Evolutionary conservation across 306 rosid species (phyloP).

Genomic region (Leucaena leucocephala): DNA sequence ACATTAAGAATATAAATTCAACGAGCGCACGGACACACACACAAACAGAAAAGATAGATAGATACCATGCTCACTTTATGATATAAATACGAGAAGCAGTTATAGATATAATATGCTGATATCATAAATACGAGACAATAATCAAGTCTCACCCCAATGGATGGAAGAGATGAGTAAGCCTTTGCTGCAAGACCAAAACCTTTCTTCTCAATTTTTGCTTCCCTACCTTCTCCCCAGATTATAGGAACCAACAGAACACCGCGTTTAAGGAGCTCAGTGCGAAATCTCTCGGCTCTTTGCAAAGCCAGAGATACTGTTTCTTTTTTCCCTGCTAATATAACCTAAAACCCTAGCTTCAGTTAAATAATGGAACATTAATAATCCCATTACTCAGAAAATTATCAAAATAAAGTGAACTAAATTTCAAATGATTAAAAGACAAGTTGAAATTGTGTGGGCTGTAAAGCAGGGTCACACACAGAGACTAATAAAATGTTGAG

Average conservation of each 20-base stretch:
- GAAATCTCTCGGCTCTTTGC: constrained; percentile 75
- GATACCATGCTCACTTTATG: background rate
- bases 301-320: constrained; percentile 74
- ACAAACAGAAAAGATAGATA: background rate
- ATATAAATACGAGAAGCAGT: background rate
- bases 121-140: background rate
- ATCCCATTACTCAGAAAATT: background rate
- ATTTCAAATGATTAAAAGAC: background rate
- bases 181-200: constrained; percentile 71
- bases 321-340: constrained; percentile 88
- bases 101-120: background rate
- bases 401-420: background rate
- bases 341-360: constrained; percentile 62
- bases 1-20: background rate
- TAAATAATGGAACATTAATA: constrained; percentile 21
- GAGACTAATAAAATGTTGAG: background rate
- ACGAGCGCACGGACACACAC: background rate
- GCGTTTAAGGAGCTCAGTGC: constrained; percentile 76
- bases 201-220: constrained; percentile 73
- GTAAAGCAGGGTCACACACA: constrained; percentile 7
- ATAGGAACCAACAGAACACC: constrained; percentile 91
- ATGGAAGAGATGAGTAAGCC: constrained; percentile 78
- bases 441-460: background rate
- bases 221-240: constrained; percentile 75
- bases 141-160: constrained; percentile 79